Percentiles rank a stretch among this genome's conserved stretches.
These are phyloP conservation scores for Piper longum DNA, from an alignment of 164 flowering plant genomes.

Conservation along the genomic window DNA sequence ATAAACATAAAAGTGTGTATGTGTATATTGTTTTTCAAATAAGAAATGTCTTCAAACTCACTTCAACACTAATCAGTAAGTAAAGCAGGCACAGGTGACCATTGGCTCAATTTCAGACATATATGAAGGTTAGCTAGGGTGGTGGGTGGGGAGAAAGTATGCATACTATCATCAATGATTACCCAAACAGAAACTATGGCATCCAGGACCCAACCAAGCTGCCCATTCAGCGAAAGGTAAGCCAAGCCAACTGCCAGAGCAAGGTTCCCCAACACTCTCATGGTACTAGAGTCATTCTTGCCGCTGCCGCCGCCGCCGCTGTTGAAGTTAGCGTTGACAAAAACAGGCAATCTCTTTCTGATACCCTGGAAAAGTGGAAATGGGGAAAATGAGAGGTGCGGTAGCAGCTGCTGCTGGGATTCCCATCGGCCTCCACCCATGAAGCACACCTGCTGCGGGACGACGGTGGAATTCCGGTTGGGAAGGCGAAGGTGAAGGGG, in stretches of 20 bases:
- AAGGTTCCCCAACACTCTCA: conserved; percentile 63
- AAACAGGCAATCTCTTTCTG: conserved; percentile 29
- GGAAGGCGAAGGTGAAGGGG: too few relatives aligned
- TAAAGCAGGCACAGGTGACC: too few relatives aligned
- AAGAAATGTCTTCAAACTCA: too few relatives aligned
- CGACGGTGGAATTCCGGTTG: too few relatives aligned
- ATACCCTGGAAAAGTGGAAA: not conserved
- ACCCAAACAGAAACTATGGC: conserved; percentile 92
- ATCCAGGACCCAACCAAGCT: conserved; percentile 89
- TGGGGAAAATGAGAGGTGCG: conserved; percentile 5
- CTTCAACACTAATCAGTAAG: too few relatives aligned
- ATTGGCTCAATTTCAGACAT: too few relatives aligned
- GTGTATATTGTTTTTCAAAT: too few relatives aligned
- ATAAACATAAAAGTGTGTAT: too few relatives aligned
- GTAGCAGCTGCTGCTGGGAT: conserved; percentile 4
- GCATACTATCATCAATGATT: conserved; percentile 1
- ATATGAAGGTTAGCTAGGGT: too few relatives aligned
- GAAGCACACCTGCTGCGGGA: too few relatives aligned
- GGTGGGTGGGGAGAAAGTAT: too few relatives aligned
- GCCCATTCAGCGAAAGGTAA: conserved; percentile 78
- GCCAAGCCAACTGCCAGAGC: conserved; percentile 74
- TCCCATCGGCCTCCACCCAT: not conserved
- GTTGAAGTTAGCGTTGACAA: conserved; percentile 48
- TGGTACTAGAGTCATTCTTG: conserved; percentile 25
- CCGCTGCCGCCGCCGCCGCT: conserved; percentile 44